phyloP scores from a whole-genome alignment of 2,329 filamentous ascomycete genomes.

The Cladosporium velox region DNA sequence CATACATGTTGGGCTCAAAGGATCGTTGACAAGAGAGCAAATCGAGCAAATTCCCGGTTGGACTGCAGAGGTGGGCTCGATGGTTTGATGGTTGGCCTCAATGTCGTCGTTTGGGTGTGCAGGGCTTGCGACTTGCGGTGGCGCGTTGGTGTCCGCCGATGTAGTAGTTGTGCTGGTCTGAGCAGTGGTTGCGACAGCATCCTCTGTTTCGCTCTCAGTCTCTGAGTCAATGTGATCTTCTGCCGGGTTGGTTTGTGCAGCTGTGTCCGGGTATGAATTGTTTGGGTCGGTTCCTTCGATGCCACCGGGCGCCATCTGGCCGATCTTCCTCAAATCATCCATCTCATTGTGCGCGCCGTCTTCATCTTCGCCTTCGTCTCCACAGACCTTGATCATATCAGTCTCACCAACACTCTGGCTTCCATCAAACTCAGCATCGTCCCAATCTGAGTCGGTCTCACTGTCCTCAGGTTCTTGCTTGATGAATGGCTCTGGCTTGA shows the following conservation, averaged over 20 bases:
- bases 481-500: constrained; percentile 52
- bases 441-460: constrained; percentile 49
- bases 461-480: constrained; percentile 66
- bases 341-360: constrained; percentile 65
- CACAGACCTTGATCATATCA: constrained; percentile 73
- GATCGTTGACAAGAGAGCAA: constrained; percentile 68
- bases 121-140: not conserved
- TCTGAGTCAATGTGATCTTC: constrained; percentile 28
- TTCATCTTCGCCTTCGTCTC: constrained; percentile 60
- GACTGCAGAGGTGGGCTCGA: not conserved
- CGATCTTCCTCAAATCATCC: constrained; percentile 62
- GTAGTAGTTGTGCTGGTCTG: too few species aligned
- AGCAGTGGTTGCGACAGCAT: not conserved
- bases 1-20: constrained; percentile 59
- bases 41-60: constrained; percentile 47
- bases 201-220: constrained; percentile 33
- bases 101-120: not conserved
- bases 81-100: not conserved
- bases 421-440: constrained; percentile 59
- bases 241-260: not conserved
- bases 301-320: constrained; percentile 21
- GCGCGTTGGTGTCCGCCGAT: not conserved
- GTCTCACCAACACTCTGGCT: constrained; percentile 62
- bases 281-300: not conserved
- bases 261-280: too few species aligned